Evolutionary conservation across 495 filamentous ascomycete genomes (phyloP).

Genomic region (Aspergillus heteromorphus): DNA sequence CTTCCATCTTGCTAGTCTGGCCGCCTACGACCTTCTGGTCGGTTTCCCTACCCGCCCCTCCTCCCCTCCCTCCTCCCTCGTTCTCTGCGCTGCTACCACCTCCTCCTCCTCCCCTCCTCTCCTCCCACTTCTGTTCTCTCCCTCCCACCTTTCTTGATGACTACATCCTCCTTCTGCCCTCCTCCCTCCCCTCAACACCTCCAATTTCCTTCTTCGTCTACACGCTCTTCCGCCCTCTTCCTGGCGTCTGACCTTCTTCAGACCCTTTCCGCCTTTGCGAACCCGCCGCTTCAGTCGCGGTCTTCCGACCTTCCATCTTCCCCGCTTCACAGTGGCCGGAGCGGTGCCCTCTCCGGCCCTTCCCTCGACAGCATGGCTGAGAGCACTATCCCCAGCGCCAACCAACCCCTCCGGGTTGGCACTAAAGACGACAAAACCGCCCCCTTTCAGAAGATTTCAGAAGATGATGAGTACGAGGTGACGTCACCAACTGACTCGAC

Average conservation of each 20-base stretch:
- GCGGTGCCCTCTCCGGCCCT: conserved; percentile 26
- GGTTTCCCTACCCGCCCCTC: conserved; percentile 24
- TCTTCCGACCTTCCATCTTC: conserved; percentile 11
- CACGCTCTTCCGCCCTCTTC: background rate
- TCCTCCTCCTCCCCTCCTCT: conserved; percentile 3
- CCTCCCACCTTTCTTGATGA: conserved; percentile 1
- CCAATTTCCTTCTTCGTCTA: background rate
- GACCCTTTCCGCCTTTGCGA: conserved; percentile 8
- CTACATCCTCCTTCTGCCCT: conserved; percentile 2
- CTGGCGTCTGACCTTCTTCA: conserved; percentile 9
- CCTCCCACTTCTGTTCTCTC: background rate
- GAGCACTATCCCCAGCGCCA: conserved; percentile 51
- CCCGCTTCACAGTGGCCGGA: conserved; percentile 29
- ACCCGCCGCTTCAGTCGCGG: conserved; percentile 14
- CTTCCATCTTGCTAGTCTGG: background rate
- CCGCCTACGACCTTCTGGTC: conserved; percentile 8
- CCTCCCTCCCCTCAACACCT: background rate
- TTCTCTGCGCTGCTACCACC: conserved; percentile 7
- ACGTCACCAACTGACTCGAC: conserved; percentile 56
- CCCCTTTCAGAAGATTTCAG: conserved; percentile 46
- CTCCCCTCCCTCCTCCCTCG: conserved; percentile 9
- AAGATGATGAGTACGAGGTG: conserved; percentile 61
- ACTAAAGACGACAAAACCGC: conserved; percentile 28
- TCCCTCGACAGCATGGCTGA: conserved; percentile 41
- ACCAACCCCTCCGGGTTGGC: conserved; percentile 46